phyloP scores from a whole-genome alignment of 1,139 yeast genomes.

The Geotrichum candidum region DNA sequence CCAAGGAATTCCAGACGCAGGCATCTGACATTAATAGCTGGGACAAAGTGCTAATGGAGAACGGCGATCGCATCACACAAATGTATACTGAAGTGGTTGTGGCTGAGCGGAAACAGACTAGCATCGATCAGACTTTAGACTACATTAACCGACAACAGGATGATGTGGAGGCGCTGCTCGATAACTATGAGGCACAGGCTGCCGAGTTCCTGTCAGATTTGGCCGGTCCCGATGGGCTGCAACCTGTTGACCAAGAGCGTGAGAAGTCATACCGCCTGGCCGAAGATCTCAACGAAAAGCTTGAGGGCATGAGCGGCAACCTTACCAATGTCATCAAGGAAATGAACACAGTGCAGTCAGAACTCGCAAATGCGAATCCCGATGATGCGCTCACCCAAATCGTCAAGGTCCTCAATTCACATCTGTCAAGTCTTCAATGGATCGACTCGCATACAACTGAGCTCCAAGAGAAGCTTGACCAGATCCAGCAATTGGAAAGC shows the following conservation, averaged over 20 bases:
- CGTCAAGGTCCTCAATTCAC: slow-evolving; percentile 78
- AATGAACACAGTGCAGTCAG: slow-evolving; percentile 79
- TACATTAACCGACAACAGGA: slow-evolving; percentile 91
- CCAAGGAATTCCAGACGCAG: slow-evolving; percentile 70
- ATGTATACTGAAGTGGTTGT: slow-evolving; percentile 70
- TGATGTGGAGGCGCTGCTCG: slow-evolving; percentile 76
- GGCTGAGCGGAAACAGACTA: slow-evolving; percentile 80
- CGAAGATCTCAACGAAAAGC: slow-evolving; percentile 73
- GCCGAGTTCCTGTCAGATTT: slow-evolving; percentile 40
- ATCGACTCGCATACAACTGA: slow-evolving; percentile 67
- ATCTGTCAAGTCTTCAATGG: slow-evolving; percentile 83
- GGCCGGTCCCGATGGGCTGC: slow-evolving; percentile 36
- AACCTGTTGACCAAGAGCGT: slow-evolving; percentile 70
- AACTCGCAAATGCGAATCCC: slow-evolving; percentile 56
- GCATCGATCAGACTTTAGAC: slow-evolving; percentile 78
- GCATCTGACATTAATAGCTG: slow-evolving; percentile 71
- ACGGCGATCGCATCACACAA: slow-evolving; percentile 79
- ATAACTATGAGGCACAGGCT: slow-evolving; percentile 81
- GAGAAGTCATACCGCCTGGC: slow-evolving; percentile 88
- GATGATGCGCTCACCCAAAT: slow-evolving; percentile 53
- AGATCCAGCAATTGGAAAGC: slow-evolving; percentile 28
- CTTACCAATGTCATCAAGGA: slow-evolving; percentile 73
- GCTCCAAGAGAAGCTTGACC: slow-evolving; percentile 60
- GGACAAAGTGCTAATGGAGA: slow-evolving; percentile 78
- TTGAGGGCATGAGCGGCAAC: slow-evolving; percentile 71